phyloP scores from a whole-genome alignment of 257 asterid genomes.

The Salvia hispanica region DNA sequence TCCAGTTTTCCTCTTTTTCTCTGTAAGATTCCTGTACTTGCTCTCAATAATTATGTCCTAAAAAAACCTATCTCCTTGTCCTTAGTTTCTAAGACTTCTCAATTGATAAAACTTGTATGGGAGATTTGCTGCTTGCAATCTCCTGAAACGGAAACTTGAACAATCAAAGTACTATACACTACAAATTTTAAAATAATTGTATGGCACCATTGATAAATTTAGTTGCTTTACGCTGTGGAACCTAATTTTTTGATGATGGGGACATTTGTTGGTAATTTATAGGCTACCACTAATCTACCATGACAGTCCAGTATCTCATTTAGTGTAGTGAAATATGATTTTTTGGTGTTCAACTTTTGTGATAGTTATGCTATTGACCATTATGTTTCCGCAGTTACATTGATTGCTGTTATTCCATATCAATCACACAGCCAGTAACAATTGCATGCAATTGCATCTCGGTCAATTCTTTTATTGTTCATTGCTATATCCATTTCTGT shows the following conservation, averaged over 20 bases:
- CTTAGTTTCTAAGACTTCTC: conserved; percentile 33
- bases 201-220: not conserved
- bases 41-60: not conserved
- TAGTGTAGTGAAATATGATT: conserved; percentile 12
- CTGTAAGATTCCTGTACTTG: conserved; percentile 55
- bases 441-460: conserved; percentile 19
- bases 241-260: conserved; percentile 5
- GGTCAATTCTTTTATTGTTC: conserved; percentile 14
- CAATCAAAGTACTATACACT: not conserved
- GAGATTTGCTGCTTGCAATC: conserved; percentile 12
- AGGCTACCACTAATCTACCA: not conserved
- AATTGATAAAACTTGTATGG: conserved; percentile 10
- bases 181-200: conserved; percentile 8
- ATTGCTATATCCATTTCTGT: conserved; percentile 20
- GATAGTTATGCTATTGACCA: not conserved
- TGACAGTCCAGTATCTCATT: conserved; percentile 1
- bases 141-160: conserved; percentile 4
- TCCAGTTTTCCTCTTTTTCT: conserved; percentile 89
- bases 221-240: not conserved
- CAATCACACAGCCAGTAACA: not conserved
- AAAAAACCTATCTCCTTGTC: conserved; percentile 34
- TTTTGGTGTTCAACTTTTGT: not conserved
- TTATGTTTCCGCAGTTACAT: not conserved
- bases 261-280: conserved; percentile 8
- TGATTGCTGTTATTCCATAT: not conserved